phyloP scores from a whole-genome alignment of 179 eudicot genomes.

The Vitellaria paradoxa region DNA sequence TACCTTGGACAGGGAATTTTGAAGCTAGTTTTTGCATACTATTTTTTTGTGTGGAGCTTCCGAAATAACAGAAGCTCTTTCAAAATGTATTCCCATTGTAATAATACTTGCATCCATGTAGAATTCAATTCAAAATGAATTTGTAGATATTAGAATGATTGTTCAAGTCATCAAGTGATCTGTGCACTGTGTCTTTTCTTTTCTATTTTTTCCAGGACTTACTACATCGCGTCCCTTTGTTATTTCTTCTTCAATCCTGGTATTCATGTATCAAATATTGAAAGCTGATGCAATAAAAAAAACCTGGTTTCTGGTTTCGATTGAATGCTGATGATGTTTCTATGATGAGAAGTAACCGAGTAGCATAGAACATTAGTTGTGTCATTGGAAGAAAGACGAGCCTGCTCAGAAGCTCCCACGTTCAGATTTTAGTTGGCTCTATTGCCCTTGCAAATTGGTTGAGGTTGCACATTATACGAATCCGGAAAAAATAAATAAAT shows the following conservation, averaged over 20 bases:
- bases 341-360: no score
- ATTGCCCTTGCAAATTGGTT: no score
- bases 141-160: neutral
- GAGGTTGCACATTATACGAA: no score
- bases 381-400: no score
- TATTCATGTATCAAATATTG: neutral
- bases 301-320: no score
- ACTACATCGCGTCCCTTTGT: neutral
- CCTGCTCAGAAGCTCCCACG: no score
- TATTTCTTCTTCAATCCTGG: neutral
- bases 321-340: no score
- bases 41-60: neutral
- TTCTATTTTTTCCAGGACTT: neutral
- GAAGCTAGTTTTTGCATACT: conserved; percentile 17
- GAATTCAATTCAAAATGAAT: neutral
- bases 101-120: neutral
- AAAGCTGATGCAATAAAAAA: no score
- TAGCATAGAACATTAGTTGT: no score
- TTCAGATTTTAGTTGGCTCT: no score
- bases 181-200: neutral
- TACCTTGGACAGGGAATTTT: conserved; percentile 17
- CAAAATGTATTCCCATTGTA: neutral
- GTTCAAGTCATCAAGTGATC: neutral
- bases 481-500: no score
- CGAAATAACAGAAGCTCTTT: neutral